Conservation (phyloP, 768 basidiomycete genomes). For the Lactarius akahatsu region DNA sequence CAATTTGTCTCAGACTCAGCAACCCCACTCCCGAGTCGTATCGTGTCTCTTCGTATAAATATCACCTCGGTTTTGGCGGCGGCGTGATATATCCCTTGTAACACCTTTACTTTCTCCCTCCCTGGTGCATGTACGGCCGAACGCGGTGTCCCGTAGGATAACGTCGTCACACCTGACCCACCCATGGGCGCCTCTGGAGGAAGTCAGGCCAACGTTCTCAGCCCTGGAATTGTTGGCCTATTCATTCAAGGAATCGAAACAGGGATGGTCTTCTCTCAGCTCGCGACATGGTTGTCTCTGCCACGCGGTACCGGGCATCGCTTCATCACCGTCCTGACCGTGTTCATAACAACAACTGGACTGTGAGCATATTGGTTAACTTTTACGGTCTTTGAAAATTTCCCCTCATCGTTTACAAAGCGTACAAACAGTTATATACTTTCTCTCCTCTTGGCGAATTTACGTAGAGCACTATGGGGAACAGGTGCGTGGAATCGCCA, state of each 20-base stretch:
- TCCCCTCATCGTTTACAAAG: conserved; percentile 1
- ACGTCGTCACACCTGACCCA: neutral
- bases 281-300: neutral
- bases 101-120: neutral
- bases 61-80: neutral
- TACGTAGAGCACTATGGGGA: conserved; percentile 8
- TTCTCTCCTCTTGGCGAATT: conserved; percentile 11
- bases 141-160: neutral
- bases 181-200: neutral
- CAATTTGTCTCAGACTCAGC: neutral
- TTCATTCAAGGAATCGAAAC: conserved; percentile 15
- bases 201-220: neutral
- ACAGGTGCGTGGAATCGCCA: neutral
- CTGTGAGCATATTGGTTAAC: neutral
- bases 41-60: neutral
- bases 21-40: too few species aligned
- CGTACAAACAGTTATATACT: neutral
- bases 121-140: too few species aligned
- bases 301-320: neutral
- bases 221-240: conserved; percentile 12
- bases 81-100: neutral
- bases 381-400: neutral
- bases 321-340: neutral
- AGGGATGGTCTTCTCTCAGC: conserved; percentile 10
- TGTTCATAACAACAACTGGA: conserved; percentile 7